Conservation (phyloP, 78 protist genomes). For the Ministeria vibrans region DNA sequence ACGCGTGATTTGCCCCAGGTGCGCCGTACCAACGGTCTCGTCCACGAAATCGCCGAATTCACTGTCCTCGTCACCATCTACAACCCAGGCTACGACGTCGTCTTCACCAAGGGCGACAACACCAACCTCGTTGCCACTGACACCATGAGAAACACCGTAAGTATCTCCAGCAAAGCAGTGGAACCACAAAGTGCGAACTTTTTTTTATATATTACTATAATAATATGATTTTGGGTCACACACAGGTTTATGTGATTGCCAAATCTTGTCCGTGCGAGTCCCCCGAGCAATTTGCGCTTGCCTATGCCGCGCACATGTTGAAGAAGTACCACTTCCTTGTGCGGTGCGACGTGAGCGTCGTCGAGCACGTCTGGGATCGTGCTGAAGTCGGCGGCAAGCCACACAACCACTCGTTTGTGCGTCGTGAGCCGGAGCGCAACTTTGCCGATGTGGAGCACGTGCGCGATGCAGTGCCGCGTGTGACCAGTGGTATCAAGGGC, state of each 20-base stretch:
- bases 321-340: neutral
- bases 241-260: neutral
- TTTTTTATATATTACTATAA: neutral
- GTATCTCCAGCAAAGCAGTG: constrained; percentile 26
- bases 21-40: too few species aligned
- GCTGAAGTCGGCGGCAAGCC: neutral
- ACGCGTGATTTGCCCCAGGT: too few species aligned
- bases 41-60: too few species aligned
- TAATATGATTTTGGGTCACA: neutral
- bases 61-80: too few species aligned
- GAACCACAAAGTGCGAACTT: neutral
- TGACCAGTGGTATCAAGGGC: constrained; percentile 39
- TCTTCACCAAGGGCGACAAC: constrained; percentile 45
- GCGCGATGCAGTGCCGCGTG: neutral
- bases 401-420: constrained; percentile 46
- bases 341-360: constrained; percentile 1
- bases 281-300: neutral
- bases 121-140: constrained; percentile 50
- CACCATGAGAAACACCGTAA: constrained; percentile 50
- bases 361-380: constrained; percentile 46
- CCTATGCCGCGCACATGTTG: neutral
- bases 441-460: neutral
- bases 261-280: neutral
- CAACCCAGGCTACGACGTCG: constrained; percentile 21
- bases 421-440: constrained; percentile 37